These are phyloP conservation scores for Monosporascus sp. DNA, from an alignment of 2,329 filamentous ascomycete genomes.

Conservation along the genomic window DNA sequence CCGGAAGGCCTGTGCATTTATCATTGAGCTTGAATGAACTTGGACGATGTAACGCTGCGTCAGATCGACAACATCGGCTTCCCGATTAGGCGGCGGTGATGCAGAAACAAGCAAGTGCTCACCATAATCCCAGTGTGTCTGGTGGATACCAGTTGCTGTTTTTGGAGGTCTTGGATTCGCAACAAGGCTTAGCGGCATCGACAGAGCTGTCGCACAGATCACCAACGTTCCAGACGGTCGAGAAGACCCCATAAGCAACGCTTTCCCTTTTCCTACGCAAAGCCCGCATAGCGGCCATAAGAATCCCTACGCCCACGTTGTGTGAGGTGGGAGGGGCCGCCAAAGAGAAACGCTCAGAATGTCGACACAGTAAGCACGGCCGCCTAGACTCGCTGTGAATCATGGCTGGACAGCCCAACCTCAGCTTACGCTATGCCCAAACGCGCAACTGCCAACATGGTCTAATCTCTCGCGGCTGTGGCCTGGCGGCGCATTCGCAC, in stretches of 20 bases:
- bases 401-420: neutral
- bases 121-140: neutral
- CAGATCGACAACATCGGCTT: neutral
- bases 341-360: neutral
- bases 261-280: too few species aligned
- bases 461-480: neutral
- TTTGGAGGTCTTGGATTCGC: neutral
- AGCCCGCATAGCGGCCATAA: neutral
- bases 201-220: too few species aligned
- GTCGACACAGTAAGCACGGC: neutral
- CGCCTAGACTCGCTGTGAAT: neutral
- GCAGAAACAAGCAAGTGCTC: neutral
- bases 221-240: too few species aligned
- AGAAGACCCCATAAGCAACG: too few species aligned
- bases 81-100: neutral
- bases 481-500: neutral
- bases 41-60: neutral
- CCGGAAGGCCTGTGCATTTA: too few species aligned
- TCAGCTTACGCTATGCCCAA: neutral
- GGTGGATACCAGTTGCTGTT: neutral
- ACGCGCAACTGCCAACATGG: neutral
- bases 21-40: too few species aligned
- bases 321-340: neutral
- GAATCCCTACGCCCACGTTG: neutral
- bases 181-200: neutral